phyloP scores from a whole-genome alignment of 129 eudicot genomes.

The Saussurea involucrata region DNA sequence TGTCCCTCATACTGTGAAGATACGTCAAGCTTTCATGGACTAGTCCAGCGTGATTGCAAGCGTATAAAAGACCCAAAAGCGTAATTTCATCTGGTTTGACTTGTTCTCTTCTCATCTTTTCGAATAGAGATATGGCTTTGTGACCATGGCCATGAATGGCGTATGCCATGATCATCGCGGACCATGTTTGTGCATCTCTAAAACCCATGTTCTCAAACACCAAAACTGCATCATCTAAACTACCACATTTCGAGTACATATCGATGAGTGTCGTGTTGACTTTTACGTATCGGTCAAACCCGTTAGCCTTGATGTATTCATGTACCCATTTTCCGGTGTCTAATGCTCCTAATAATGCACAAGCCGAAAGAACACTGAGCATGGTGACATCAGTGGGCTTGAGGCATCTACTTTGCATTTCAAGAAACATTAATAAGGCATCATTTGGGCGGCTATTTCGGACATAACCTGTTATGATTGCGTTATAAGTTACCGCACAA shows the following conservation, averaged over 20 bases:
- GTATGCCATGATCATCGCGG: conserved; percentile 48
- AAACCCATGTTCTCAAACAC: conserved; percentile 27
- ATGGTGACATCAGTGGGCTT: conserved; percentile 45
- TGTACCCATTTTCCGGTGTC: conserved; percentile 54
- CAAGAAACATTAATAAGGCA: conserved; percentile 28
- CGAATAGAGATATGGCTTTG: conserved; percentile 31
- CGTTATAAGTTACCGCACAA: conserved; percentile 43
- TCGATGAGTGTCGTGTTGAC: conserved; percentile 49
- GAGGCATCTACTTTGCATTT: conserved; percentile 27
- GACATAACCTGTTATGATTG: conserved; percentile 41
- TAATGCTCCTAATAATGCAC: conserved; percentile 44
- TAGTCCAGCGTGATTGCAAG: conserved; percentile 44
- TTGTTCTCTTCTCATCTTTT: conserved; percentile 29
- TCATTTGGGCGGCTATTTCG: conserved; percentile 36
- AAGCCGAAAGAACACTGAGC: conserved; percentile 40
- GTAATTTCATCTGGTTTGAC: conserved; percentile 38
- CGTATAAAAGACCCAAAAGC: conserved; percentile 41
- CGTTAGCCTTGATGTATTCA: conserved; percentile 32
- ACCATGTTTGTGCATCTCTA: conserved; percentile 44
- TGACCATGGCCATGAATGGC: conserved; percentile 43
- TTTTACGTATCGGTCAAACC: conserved; percentile 38
- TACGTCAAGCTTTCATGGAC: conserved; percentile 33
- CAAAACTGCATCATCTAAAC: conserved; percentile 39
- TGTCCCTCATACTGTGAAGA: conserved; percentile 24
- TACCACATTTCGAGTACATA: conserved; percentile 50